A percentile compares a stretch with the other conserved stretches of the same genome.
Evolutionary conservation across 768 basidiomycete species (phyloP).

Genomic region (Amanita brunnescens): DNA sequence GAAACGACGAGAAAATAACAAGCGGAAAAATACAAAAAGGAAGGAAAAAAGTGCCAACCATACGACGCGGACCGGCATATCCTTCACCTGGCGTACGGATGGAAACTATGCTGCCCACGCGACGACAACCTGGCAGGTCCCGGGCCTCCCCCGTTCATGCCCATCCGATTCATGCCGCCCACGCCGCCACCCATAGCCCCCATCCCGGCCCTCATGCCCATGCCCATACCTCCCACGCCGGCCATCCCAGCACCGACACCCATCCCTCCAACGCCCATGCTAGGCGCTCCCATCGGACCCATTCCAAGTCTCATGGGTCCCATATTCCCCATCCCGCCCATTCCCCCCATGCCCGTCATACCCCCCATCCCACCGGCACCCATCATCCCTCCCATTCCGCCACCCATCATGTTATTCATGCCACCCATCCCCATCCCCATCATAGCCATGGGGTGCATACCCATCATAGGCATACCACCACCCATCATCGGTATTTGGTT

Average conservation of each 20-base stretch:
- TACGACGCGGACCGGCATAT: no score
- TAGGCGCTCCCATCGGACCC: constrained; percentile 19
- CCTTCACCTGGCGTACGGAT: no score
- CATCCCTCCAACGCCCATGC: constrained; percentile 14
- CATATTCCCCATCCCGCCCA: constrained; percentile 21
- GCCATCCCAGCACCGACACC: constrained; percentile 11
- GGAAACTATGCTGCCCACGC: constrained; percentile 53
- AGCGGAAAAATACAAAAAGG: no score
- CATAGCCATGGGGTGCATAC: constrained; percentile 46
- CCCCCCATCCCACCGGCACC: constrained; percentile 18
- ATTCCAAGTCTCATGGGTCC: no score
- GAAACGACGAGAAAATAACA: no score
- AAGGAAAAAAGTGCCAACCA: no score
- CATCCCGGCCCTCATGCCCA: constrained; percentile 16
- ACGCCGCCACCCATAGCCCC: constrained; percentile 13
- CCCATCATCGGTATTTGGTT: constrained; percentile 37
- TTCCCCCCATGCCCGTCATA: constrained; percentile 20
- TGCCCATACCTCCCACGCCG: neutral
- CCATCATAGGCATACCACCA: constrained; percentile 26
- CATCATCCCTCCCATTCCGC: constrained; percentile 17
- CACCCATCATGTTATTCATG: constrained; percentile 22
- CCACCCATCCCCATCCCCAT: constrained; percentile 30
- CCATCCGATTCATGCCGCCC: constrained; percentile 8
- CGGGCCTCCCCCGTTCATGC: constrained; percentile 16
- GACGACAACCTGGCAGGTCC: constrained; percentile 32